Base-by-base conservation (phyloP, 2,329 filamentous ascomycete genomes). In the Colletotrichum sp. region DNA sequence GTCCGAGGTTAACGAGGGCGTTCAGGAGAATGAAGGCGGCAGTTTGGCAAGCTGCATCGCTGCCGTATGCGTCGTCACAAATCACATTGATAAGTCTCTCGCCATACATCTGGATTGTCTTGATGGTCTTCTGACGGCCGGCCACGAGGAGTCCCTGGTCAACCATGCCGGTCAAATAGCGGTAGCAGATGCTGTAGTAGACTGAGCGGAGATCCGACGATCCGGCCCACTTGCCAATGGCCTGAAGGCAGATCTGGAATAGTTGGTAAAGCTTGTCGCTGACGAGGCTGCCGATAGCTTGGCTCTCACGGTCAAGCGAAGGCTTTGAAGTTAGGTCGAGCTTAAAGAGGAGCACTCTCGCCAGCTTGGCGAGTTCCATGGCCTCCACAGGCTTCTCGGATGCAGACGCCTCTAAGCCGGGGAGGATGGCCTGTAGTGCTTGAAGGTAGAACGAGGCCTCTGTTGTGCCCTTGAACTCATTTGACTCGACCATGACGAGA, bases 111-210 rank as follows among this genome's bases (percentile, higher is more conserved):
- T 88, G 87, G 55, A 95, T 93, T 6, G 93, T 92, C 83, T 95
- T 95, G 79, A 98, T 90, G 2, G 94, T 93, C 82, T 95, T 90
- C 32, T 86, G 84, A 21, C 89, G 87, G 49, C 87, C 88, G 3
- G 88, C 85, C 16, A 84, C 83, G 57, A 87, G 82, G 69, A 90
- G 85, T 52, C 89, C 87, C 66, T 89, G 85, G 75, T 91, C 88
- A 9, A 90, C 85, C 79, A 96, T 93, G 59, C 94, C 93, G 6
- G 92, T 92, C 68, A 98, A 89, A 82, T 98, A 98, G 24, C 95
- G 92, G 83, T 96, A 96, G 86, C 95, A 96, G 80, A 98, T 98
- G 80, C 94, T 94, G 84, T 99, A 99, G 85, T 98, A 96, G 26
- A 95, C 90, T 74, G 97, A 93, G 67, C 97, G 93, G 52, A 99